Percentiles rank a stretch among this genome's conserved stretches.
Conservation (phyloP, 2,329 filamentous ascomycete species). For the Claviceps fusiformis region DNA sequence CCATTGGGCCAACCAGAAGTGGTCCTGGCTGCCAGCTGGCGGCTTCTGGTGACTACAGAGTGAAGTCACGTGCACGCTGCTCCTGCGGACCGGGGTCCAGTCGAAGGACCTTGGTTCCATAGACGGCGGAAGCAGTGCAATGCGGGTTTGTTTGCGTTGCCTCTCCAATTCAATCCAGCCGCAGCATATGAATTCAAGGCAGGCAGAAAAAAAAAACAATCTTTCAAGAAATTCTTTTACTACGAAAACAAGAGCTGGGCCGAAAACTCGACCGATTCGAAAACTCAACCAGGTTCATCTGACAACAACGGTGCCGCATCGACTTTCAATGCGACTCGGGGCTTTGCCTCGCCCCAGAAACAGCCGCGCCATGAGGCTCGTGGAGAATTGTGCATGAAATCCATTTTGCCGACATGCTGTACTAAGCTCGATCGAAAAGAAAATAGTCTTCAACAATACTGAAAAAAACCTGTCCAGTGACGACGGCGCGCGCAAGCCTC, state of each 20-base stretch:
- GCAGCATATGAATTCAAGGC: background rate
- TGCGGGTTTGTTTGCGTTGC: too few species aligned
- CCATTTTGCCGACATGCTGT: background rate
- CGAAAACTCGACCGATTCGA: background rate
- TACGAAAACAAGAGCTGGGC: background rate
- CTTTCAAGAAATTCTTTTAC: background rate
- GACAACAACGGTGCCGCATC: background rate
- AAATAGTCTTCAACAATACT: too few species aligned
- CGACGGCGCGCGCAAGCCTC: background rate
- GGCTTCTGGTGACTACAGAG: background rate
- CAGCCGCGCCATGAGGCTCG: background rate
- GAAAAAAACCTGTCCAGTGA: background rate
- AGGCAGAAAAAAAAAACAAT: background rate
- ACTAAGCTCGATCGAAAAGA: background rate
- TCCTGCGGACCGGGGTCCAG: background rate
- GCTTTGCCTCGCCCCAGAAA: background rate
- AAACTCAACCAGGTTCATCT: background rate
- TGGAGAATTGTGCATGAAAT: background rate
- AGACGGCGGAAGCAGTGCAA: background rate
- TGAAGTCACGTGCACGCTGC: constrained; percentile 12
- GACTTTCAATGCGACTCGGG: background rate
- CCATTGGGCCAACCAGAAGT: background rate
- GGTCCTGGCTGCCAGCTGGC: background rate
- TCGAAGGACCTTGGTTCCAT: background rate
- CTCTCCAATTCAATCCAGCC: background rate